phyloP scores from a whole-genome alignment of 352 stramenopile species.

The Detonula confervacea region DNA sequence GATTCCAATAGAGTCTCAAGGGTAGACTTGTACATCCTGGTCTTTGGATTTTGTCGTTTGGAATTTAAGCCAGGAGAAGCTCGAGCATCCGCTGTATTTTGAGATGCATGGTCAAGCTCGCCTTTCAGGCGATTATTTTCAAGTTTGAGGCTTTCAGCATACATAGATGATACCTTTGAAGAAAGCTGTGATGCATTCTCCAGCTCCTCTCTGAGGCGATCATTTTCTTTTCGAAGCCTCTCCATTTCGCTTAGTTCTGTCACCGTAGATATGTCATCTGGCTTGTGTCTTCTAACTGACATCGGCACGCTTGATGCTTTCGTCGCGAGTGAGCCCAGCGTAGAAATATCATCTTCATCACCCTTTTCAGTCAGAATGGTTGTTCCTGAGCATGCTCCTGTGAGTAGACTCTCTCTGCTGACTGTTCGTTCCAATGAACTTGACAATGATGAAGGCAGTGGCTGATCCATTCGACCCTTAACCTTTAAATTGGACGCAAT shows the following conservation, averaged over 20 bases:
- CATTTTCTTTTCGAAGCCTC: constrained; percentile 51
- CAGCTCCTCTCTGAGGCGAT: constrained; percentile 36
- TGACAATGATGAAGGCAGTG: too few species aligned
- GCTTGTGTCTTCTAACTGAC: background rate
- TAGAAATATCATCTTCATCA: constrained; percentile 13
- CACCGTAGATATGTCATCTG: constrained; percentile 7
- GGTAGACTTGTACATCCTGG: constrained; percentile 25
- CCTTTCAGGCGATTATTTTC: constrained; percentile 37
- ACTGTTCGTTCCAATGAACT: background rate
- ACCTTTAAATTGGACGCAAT: constrained; percentile 19
- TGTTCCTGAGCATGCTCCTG: background rate
- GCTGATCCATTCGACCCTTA: background rate
- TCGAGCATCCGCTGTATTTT: too few species aligned
- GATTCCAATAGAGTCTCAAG: constrained; percentile 36
- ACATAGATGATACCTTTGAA: constrained; percentile 25
- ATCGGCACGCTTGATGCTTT: constrained; percentile 12
- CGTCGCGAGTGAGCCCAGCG: constrained; percentile 51
- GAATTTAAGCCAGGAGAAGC: too few species aligned
- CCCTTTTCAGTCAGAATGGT: background rate
- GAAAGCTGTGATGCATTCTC: constrained; percentile 33
- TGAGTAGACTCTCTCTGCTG: background rate
- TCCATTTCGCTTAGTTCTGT: constrained; percentile 53
- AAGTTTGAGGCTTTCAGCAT: constrained; percentile 21
- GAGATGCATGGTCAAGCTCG: constrained; percentile 4
- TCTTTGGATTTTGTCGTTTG: background rate